Evolutionary conservation across 495 filamentous ascomycete species (phyloP).

Genomic region (Physcia stellaris): DNA sequence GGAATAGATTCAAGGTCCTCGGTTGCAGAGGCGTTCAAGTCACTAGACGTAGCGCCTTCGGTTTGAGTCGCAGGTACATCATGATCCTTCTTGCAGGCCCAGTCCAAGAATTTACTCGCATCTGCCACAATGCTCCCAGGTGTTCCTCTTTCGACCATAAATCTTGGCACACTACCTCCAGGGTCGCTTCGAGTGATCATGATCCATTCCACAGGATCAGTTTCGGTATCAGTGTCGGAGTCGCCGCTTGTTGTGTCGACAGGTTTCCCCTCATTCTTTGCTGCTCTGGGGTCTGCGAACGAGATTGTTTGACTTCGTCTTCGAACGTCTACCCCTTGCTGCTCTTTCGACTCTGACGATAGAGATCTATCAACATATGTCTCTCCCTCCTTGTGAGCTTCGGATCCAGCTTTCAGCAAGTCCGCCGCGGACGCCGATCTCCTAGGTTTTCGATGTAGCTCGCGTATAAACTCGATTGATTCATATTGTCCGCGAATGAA

Average conservation of each 20-base stretch:
- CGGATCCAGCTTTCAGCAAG: slow-evolving; percentile 14
- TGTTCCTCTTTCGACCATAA: slow-evolving; percentile 89
- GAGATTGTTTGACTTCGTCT: slow-evolving; percentile 34
- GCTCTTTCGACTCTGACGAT: no score
- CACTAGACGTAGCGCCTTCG: slow-evolving; percentile 10
- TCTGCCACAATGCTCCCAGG: slow-evolving; percentile 71
- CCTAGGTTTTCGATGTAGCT: slow-evolving; percentile 41
- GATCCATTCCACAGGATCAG: slow-evolving; percentile 78
- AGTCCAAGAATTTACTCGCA: slow-evolving; percentile 74
- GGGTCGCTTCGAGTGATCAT: slow-evolving; percentile 95
- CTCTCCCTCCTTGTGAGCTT: slow-evolving; percentile 1
- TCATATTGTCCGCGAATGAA: slow-evolving; percentile 81
- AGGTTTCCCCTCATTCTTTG: slow-evolving; percentile 25
- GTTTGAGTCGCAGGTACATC: slow-evolving; percentile 22
- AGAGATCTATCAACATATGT: background rate
- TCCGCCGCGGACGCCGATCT: slow-evolving; percentile 23
- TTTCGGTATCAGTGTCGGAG: slow-evolving; percentile 35
- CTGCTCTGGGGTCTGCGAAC: slow-evolving; percentile 26
- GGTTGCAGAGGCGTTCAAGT: background rate
- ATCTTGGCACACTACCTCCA: slow-evolving; percentile 80
- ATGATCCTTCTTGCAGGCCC: slow-evolving; percentile 51
- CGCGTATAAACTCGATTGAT: slow-evolving; percentile 81
- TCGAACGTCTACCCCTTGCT: slow-evolving; percentile 8
- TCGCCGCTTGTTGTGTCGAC: slow-evolving; percentile 21
- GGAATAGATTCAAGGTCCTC: slow-evolving; percentile 17